Percentiles rank a stretch among this genome's conserved stretches.
Conservation (phyloP, 805 yeast species). For the Saccharomycopsis capsularis region DNA sequence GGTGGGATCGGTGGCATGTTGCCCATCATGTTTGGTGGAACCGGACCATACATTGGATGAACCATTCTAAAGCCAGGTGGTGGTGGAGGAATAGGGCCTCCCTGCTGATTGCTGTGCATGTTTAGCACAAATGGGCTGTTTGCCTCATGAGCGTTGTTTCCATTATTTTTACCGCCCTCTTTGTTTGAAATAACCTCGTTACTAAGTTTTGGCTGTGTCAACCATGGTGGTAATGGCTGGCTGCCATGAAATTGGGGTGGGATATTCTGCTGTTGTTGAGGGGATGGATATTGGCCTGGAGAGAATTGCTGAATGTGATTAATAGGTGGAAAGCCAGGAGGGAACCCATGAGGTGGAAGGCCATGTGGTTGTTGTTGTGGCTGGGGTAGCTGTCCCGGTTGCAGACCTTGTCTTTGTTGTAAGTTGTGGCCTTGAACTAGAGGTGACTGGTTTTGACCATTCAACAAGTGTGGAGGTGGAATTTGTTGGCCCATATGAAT, state of each 20-base stretch:
- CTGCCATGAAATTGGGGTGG: constrained; percentile 22
- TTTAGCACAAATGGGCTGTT: neutral
- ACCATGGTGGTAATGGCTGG: constrained; percentile 15
- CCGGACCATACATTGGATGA: constrained; percentile 19
- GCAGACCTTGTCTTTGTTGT: constrained; percentile 13
- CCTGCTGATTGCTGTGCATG: constrained; percentile 22
- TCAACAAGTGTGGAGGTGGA: constrained; percentile 4
- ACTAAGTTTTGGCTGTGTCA: too few species aligned
- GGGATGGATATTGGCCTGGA: constrained; percentile 12
- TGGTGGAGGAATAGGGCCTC: constrained; percentile 23
- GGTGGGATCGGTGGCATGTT: neutral
- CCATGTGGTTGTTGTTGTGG: constrained; percentile 20
- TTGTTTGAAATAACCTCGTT: neutral
- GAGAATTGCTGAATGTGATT: constrained; percentile 17
- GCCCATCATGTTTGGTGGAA: constrained; percentile 3
- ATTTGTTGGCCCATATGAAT: constrained; percentile 10
- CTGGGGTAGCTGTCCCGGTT: constrained; percentile 20
- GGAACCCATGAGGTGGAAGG: constrained; percentile 5
- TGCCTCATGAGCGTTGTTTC: constrained; percentile 4
- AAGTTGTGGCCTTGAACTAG: too few species aligned
- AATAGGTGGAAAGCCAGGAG: constrained; percentile 18
- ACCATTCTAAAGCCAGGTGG: constrained; percentile 20
- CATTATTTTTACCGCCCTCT: constrained; percentile 1
- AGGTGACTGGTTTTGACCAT: too few species aligned
- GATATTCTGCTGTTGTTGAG: constrained; percentile 20